Percentiles rank a stretch among this genome's conserved stretches.
phyloP scores from a whole-genome alignment of 1,284 basidiomycete species.

The Cryptococcus neoformans region DNA sequence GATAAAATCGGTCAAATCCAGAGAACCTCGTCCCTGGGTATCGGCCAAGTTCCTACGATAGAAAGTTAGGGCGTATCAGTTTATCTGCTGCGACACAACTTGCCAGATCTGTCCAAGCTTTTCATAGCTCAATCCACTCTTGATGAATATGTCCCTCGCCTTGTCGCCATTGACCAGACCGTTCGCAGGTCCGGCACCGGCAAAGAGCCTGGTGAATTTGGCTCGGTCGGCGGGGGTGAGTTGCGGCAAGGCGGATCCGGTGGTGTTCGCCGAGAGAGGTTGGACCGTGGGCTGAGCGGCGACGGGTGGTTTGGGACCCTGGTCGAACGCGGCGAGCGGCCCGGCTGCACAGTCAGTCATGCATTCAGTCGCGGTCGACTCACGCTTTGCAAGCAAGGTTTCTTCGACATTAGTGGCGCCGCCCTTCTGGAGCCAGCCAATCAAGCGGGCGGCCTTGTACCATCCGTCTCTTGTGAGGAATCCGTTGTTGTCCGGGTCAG shows the following conservation, averaged over 20 bases:
- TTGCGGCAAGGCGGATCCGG: slow-evolving; percentile 55
- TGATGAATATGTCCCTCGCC: slow-evolving; percentile 88
- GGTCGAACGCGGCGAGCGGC: slow-evolving; percentile 75
- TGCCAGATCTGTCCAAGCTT: slow-evolving; percentile 93
- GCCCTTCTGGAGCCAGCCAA: slow-evolving; percentile 90
- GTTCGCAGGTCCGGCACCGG: slow-evolving; percentile 65
- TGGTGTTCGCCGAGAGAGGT: slow-evolving; percentile 49
- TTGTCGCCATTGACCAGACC: slow-evolving; percentile 82
- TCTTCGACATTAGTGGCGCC: slow-evolving; percentile 26
- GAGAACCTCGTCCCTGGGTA: slow-evolving; percentile 82
- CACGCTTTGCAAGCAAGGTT: slow-evolving; percentile 17
- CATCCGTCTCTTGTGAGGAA: slow-evolving; percentile 83
- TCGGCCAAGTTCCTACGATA: slow-evolving; percentile 80
- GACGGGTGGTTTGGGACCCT: slow-evolving; percentile 55
- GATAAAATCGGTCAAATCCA: slow-evolving; percentile 90
- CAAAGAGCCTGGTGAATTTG: slow-evolving; percentile 79
- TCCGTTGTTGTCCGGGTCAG: slow-evolving; percentile 90
- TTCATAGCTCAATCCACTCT: slow-evolving; percentile 85
- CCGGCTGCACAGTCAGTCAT: slow-evolving; percentile 59
- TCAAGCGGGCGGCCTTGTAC: slow-evolving; percentile 79
- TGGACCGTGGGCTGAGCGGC: slow-evolving; percentile 17
- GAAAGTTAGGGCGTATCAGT: too few species aligned
- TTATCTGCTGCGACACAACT: slow-evolving; percentile 22
- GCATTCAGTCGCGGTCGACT: slow-evolving; percentile 3
- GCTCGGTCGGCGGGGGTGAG: slow-evolving; percentile 71